Conservation (phyloP, 2,329 filamentous ascomycete species). For the Fusarium sp. region DNA sequence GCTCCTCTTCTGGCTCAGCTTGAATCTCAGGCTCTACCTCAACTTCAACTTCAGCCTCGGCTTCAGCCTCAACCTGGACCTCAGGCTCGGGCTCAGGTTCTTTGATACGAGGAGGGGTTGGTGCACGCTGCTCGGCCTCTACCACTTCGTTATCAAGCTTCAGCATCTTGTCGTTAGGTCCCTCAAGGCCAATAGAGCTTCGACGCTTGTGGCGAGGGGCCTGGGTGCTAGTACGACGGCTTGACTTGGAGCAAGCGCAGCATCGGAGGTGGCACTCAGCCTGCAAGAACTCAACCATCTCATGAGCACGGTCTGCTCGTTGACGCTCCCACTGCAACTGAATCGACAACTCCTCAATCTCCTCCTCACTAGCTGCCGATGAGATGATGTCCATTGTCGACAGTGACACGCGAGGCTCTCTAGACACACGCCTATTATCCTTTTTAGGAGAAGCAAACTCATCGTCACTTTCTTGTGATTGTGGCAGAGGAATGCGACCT, state of each 20-base stretch:
- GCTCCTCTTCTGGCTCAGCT: constrained; percentile 13
- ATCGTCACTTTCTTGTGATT: constrained; percentile 66
- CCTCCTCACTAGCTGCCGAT: constrained; percentile 69
- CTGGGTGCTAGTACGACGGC: constrained; percentile 30
- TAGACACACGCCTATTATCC: constrained; percentile 59
- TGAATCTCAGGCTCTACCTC: constrained; percentile 20
- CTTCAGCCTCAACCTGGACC: constrained; percentile 7
- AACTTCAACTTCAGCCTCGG: constrained; percentile 22
- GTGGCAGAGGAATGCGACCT: constrained; percentile 77
- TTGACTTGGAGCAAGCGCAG: constrained; percentile 71
- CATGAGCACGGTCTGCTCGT: constrained; percentile 77
- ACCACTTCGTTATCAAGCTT: constrained; percentile 54
- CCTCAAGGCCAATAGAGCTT: constrained; percentile 46
- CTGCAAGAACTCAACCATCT: constrained; percentile 82
- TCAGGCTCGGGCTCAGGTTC: constrained; percentile 38
- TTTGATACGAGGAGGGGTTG: constrained; percentile 36
- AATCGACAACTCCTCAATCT: constrained; percentile 69
- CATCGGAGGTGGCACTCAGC: constrained; percentile 79
- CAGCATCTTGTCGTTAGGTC: constrained; percentile 52
- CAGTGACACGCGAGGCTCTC: constrained; percentile 62
- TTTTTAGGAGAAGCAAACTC: constrained; percentile 76
- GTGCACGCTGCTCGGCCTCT: constrained; percentile 42
- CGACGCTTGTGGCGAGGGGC: constrained; percentile 44
- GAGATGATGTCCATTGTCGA: constrained; percentile 67
- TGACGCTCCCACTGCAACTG: constrained; percentile 72